Evolutionary conservation across 768 basidiomycete species (phyloP), one percentile per base, ranked within the genome.

Genomic region (Amanita muscaria): DNA sequence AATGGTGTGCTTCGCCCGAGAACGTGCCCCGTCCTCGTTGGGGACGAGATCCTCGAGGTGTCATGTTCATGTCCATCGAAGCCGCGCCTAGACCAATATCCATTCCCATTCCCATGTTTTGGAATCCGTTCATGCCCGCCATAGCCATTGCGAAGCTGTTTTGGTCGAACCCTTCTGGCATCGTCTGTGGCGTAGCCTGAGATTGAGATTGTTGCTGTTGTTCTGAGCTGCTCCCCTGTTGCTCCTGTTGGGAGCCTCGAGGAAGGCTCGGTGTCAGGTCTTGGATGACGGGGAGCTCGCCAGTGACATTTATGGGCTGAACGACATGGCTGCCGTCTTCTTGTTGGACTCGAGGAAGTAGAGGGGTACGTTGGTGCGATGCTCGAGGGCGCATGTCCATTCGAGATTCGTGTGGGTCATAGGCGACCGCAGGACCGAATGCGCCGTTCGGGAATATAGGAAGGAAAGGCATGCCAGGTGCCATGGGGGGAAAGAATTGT

Each of bases 201-300:
- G 27, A 12, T 6, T 24, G 19, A 10, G 27, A 18, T 45, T 44
- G 55, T 21, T 39, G 21, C 19, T 42, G 40, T 19, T 45, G 46
- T 35, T 23, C 47, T 5, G 45, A 43, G 57, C 36, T 55, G 56
- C 25, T 44, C 47, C n/a, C 43, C 30, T 54, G 63, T 24, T 63
- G 56, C 46, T 64, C 54, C 10, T 54, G 46, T 48, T 55, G 61
- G 21, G 50, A 25, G 19, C 60, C 56, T 3, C 51, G 52, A 49
- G 60, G 60, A 10, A 62, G 49, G 39, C 64, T 65, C 0, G 86
- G 86, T 1, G 87, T 89, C 31, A 89, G 66, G 56, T 89, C 87
- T 58, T 89, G 87, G 23, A 89, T 83, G 37, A 88, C 86, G 7
- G 85, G 84, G 4, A 87, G 73, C 60, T 88, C 87, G 45, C 85